Percentiles rank a stretch among this genome's conserved stretches.
These are phyloP conservation scores for Penicilliopsis zonata DNA, from an alignment of 495 filamentous ascomycete species.

Conservation along the genomic window DNA sequence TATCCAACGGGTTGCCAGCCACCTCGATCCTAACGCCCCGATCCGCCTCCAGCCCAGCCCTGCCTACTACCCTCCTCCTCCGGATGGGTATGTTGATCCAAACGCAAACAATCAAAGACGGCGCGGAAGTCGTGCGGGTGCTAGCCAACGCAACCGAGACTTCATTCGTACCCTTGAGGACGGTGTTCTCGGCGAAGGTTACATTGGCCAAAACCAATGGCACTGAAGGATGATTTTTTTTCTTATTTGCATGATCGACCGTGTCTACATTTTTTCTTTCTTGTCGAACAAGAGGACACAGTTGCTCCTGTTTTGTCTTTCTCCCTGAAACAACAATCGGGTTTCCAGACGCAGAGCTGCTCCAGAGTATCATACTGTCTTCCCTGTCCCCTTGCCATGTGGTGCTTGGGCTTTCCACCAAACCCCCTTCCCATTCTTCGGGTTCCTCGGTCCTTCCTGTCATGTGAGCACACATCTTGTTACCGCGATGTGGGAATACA, in stretches of 20 bases:
- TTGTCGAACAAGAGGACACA: slow-evolving; percentile 6
- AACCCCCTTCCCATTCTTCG: no score
- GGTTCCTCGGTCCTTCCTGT: no score
- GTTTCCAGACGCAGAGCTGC: slow-evolving; percentile 8
- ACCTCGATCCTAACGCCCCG: slow-evolving; percentile 88
- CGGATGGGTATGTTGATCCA: slow-evolving; percentile 64
- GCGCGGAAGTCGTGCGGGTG: slow-evolving; percentile 61
- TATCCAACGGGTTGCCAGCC: slow-evolving; percentile 92
- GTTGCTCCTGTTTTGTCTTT: slow-evolving; percentile 7
- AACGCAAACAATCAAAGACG: slow-evolving; percentile 53
- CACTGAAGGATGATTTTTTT: no score
- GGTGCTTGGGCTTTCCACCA: no score
- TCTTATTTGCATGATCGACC: no score
- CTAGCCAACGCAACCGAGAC: slow-evolving; percentile 58
- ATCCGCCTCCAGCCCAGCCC: slow-evolving; percentile 93
- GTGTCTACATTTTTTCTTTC: slow-evolving; percentile 3
- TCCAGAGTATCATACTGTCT: slow-evolving; percentile 6
- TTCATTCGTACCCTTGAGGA: slow-evolving; percentile 93
- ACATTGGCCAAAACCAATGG: slow-evolving; percentile 53
- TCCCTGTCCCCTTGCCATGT: no score
- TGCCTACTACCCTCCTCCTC: slow-evolving; percentile 94
- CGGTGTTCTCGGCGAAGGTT: slow-evolving; percentile 77
- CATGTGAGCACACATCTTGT: no score
- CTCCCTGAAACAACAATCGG: slow-evolving; percentile 4
- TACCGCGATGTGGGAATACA: no score